A percentile compares a stretch with the other conserved stretches of the same genome.
phyloP scores from a whole-genome alignment of 2,329 filamentous ascomycete species.

The Neodidymelliopsis sp. region DNA sequence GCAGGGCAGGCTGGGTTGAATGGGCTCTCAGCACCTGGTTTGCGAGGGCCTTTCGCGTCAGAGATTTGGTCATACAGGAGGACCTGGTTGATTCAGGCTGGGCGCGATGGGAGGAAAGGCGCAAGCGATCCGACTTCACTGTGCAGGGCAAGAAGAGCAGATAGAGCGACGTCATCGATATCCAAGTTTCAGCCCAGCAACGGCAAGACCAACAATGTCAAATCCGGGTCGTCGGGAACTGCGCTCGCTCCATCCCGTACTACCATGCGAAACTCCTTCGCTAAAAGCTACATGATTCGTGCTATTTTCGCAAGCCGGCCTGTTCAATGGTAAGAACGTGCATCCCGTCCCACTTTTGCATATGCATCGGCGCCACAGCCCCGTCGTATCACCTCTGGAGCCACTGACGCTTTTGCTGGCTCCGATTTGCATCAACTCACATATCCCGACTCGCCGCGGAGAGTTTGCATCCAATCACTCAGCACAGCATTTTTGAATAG shows the following conservation, averaged over 20 bases:
- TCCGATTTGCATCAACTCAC: neutral
- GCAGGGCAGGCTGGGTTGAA: conserved; percentile 72
- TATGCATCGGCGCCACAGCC: neutral
- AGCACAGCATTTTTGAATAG: no score
- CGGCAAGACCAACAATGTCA: neutral
- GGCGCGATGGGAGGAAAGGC: conserved; percentile 81
- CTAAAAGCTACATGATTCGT: neutral
- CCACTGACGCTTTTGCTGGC: conserved; percentile 1
- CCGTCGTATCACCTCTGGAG: neutral
- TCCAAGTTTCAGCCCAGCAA: neutral
- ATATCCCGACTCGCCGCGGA: neutral
- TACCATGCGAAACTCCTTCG: neutral
- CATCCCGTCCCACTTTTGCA: neutral
- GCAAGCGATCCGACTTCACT: conserved; percentile 34
- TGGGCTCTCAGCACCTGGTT: conserved; percentile 74
- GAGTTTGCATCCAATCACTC: neutral
- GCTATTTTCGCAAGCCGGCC: neutral
- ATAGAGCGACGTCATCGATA: conserved; percentile 3
- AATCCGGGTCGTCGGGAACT: neutral
- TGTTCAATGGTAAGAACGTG: neutral
- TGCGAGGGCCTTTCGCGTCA: conserved; percentile 71
- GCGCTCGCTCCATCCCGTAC: neutral
- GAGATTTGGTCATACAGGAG: conserved; percentile 87
- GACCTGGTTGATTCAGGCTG: conserved; percentile 91
- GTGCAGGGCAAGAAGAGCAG: conserved; percentile 26